Conservation (phyloP, 2,329 filamentous ascomycete genomes). For the Dichotomopilus funicola region DNA sequence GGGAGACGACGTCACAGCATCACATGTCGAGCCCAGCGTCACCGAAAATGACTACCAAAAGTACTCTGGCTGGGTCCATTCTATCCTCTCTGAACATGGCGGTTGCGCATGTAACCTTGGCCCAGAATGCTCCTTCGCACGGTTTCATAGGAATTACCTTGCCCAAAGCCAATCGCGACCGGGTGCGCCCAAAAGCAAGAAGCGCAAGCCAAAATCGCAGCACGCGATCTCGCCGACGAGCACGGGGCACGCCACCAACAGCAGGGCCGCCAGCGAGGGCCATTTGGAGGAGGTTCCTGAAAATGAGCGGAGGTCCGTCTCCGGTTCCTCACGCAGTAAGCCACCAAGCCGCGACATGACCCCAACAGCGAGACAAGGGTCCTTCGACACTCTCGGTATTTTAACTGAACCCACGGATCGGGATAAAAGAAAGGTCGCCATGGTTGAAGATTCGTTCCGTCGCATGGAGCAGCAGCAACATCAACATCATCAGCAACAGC, state of each 20-base stretch:
- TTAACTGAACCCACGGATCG: constrained; percentile 59
- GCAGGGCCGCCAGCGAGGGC: constrained; percentile 57
- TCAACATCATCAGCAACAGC: constrained; percentile 28
- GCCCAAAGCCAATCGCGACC: constrained; percentile 38
- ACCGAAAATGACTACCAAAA: constrained; percentile 54
- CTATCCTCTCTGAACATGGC: constrained; percentile 69
- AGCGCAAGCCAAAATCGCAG: constrained; percentile 46
- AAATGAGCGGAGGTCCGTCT: constrained; percentile 44
- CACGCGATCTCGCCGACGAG: constrained; percentile 55
- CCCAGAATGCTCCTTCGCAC: constrained; percentile 55
- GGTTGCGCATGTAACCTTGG: constrained; percentile 69
- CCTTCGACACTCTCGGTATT: constrained; percentile 53
- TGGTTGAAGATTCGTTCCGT: constrained; percentile 58
- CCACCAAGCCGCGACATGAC: constrained; percentile 61
- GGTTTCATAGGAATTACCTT: constrained; percentile 55
- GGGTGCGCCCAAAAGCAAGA: constrained; percentile 41
- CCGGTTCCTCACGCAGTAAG: constrained; percentile 54
- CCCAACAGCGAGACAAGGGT: constrained; percentile 51
- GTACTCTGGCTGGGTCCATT: constrained; percentile 59
- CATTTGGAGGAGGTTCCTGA: constrained; percentile 50
- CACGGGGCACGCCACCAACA: constrained; percentile 56
- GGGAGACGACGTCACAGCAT: constrained; percentile 49
- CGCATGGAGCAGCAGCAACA: constrained; percentile 51
- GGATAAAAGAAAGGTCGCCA: constrained; percentile 60
- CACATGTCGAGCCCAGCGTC: constrained; percentile 47